Conservation (phyloP, 768 basidiomycete species). For the Agaricus subrufescens region DNA sequence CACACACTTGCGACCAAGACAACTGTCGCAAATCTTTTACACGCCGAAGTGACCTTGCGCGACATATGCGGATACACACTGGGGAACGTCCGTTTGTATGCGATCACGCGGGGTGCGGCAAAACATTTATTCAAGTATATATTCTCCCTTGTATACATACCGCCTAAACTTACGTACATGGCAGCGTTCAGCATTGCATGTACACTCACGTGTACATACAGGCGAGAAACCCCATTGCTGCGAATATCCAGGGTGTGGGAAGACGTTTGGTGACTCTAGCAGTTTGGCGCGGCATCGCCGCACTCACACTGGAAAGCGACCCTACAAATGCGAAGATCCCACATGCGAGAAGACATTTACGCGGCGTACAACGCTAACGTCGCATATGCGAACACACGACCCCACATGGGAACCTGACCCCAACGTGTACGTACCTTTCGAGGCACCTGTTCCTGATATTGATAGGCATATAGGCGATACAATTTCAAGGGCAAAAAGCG, state of each 20-base stretch:
- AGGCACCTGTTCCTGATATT: conserved; percentile 12
- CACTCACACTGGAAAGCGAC: conserved; percentile 83
- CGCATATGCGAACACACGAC: conserved; percentile 87
- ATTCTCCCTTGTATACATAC: not conserved
- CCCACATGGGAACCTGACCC: conserved; percentile 84
- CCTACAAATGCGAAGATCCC: conserved; percentile 81
- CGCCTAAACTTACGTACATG: conserved; percentile 11
- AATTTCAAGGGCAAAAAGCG: conserved; percentile 75
- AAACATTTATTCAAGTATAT: conserved; percentile 87
- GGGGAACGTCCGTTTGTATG: conserved; percentile 86
- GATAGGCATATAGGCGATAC: conserved; percentile 50
- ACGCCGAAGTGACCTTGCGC: conserved; percentile 75
- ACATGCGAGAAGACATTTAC: conserved; percentile 87
- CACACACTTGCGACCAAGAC: conserved; percentile 66
- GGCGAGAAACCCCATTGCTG: conserved; percentile 92
- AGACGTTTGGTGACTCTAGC: conserved; percentile 89
- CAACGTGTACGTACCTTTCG: conserved; percentile 52
- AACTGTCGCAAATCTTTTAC: conserved; percentile 80
- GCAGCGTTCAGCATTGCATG: conserved; percentile 85
- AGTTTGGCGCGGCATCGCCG: conserved; percentile 88
- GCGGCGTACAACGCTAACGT: conserved; percentile 76
- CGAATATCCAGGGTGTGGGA: conserved; percentile 83
- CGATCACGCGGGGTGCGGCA: conserved; percentile 67
- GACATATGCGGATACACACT: conserved; percentile 88
- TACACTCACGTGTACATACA: conserved; percentile 86